Evolutionary conservation across 1,284 basidiomycete species (phyloP).

Genomic region (Exobasidium cylindrosporum): DNA sequence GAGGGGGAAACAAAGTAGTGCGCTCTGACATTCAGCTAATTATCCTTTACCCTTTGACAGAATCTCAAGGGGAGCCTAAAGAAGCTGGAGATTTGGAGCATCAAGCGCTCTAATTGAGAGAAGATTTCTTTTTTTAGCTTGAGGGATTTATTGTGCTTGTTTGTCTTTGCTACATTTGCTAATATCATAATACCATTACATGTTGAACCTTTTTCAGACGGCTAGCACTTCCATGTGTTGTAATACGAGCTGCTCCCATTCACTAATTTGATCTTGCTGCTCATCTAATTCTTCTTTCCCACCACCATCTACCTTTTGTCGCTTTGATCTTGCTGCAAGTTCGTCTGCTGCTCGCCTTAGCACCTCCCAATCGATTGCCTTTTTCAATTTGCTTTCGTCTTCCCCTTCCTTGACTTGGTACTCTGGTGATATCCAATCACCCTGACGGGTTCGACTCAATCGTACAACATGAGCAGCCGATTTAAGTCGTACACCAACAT

Average conservation of each 20-base stretch:
- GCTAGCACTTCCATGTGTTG: not conserved
- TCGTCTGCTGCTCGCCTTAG: not conserved
- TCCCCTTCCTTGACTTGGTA: not conserved
- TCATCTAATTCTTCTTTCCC: not conserved
- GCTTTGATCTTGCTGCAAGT: not conserved
- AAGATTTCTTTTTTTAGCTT: not conserved
- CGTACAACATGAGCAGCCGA: slow-evolving; percentile 52
- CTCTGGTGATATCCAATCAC: slow-evolving; percentile 11
- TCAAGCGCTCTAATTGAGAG: slow-evolving; percentile 22
- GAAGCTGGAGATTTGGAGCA: slow-evolving; percentile 51
- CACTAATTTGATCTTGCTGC: not conserved
- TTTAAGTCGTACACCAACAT: slow-evolving; percentile 37
- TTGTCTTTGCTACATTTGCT: not conserved
- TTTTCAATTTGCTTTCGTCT: not conserved
- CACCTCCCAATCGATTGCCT: slow-evolving; percentile 6
- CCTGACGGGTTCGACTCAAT: slow-evolving; percentile 48
- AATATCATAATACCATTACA: too few relatives aligned
- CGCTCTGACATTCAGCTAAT: not conserved
- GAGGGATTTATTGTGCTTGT: not conserved
- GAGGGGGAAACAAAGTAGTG: not conserved
- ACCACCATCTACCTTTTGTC: not conserved
- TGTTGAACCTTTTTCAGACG: not conserved
- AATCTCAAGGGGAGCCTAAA: slow-evolving; percentile 50
- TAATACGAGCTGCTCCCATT: not conserved
- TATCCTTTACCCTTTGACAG: not conserved